Evolutionary conservation across 225 moss, liverwort and hornwort genomes (phyloP).

Genomic region (Physcomitrellopsis africana): DNA sequence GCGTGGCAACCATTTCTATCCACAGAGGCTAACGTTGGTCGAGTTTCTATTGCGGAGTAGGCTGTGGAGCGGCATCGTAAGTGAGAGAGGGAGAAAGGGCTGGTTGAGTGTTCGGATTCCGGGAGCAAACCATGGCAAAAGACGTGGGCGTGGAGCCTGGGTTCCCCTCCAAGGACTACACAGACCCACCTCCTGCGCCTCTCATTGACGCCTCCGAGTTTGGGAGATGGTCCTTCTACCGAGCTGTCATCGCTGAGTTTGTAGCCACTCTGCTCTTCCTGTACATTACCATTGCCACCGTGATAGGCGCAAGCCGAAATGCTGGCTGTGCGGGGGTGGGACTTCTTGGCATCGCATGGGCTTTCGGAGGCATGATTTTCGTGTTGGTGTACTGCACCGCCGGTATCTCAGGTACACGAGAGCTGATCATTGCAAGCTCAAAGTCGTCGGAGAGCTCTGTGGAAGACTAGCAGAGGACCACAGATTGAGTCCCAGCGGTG

Average conservation of each 20-base stretch:
- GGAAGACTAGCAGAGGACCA: too few species aligned
- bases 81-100: too few species aligned
- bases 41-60: too few species aligned
- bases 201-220: not conserved
- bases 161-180: slow-evolving; percentile 24
- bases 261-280: slow-evolving; percentile 32
- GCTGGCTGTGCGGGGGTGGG: slow-evolving; percentile 21
- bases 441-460: not conserved
- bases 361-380: slow-evolving; percentile 51
- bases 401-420: slow-evolving; percentile 39
- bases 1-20: too few species aligned
- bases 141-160: slow-evolving; percentile 28
- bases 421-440: not conserved
- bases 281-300: slow-evolving; percentile 27
- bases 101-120: too few species aligned
- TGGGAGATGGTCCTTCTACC: slow-evolving; percentile 32
- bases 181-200: slow-evolving; percentile 22
- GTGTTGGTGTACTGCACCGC: slow-evolving; percentile 51
- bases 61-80: too few species aligned
- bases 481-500: too few species aligned
- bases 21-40: too few species aligned
- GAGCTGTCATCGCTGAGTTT: slow-evolving; percentile 41
- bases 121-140: slow-evolving; percentile 8
- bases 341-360: slow-evolving; percentile 32
- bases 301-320: slow-evolving; percentile 7